Percentiles rank a stretch among this genome's conserved stretches.
Evolutionary conservation across 345 rosid species (phyloP).

Genomic region (Lumnitzera racemosa): DNA sequence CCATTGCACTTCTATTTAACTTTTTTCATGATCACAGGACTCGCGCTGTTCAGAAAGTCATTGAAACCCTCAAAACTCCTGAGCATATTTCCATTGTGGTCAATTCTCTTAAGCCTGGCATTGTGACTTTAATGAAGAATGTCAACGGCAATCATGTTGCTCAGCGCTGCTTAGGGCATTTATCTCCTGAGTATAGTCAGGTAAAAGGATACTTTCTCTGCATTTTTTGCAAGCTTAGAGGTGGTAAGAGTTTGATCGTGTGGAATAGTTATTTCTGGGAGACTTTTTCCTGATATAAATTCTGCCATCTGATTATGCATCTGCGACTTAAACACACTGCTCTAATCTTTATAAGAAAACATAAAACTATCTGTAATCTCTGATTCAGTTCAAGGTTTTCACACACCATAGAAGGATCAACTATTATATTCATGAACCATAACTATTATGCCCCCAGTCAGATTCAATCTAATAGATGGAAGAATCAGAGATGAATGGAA

Average conservation of each 20-base stretch:
- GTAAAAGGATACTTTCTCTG: conserved; percentile 18
- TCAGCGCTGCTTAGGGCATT: conserved; percentile 58
- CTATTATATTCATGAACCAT: no score
- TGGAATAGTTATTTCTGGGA: not conserved
- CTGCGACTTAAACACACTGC: no score
- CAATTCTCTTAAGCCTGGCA: conserved; percentile 54
- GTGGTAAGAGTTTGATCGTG: not conserved
- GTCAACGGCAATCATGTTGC: conserved; percentile 79
- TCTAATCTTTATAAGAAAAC: no score
- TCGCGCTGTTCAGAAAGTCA: conserved; percentile 74
- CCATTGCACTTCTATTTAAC: not conserved
- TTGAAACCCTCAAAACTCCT: conserved; percentile 49
- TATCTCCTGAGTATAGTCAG: conserved; percentile 50
- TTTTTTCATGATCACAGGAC: conserved; percentile 37
- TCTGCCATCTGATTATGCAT: no score
- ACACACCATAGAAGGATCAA: no score
- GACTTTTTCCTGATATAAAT: not conserved
- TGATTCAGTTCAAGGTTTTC: no score
- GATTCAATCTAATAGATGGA: no score
- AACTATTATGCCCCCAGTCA: no score
- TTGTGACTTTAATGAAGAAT: conserved; percentile 63
- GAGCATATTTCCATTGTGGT: conserved; percentile 53
- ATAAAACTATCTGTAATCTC: no score
- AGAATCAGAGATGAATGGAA: no score
- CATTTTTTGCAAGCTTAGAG: not conserved